Conservation (phyloP, 2,329 filamentous ascomycete species). For the Fusarium domesticum region DNA sequence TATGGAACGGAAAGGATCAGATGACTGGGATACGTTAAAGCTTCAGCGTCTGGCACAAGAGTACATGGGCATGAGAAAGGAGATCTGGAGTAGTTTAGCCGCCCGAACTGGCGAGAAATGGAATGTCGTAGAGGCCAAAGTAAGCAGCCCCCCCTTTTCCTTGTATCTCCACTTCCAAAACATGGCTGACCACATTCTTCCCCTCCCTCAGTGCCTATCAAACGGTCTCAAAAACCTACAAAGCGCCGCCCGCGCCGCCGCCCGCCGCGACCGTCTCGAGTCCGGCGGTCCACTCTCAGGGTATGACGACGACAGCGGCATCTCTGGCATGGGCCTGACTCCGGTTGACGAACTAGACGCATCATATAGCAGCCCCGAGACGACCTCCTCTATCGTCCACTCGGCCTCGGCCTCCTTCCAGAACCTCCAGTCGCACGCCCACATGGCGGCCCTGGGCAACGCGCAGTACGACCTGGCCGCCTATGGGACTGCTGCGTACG, state of each 20-base stretch:
- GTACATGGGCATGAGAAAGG: conserved; percentile 75
- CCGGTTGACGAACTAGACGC: conserved; percentile 58
- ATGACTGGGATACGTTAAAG: conserved; percentile 76
- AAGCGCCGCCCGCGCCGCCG: conserved; percentile 62
- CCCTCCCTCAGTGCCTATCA: conserved; percentile 67
- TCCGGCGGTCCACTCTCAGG: conserved; percentile 38
- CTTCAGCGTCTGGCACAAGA: conserved; percentile 71
- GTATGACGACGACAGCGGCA: conserved; percentile 69
- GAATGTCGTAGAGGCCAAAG: conserved; percentile 65
- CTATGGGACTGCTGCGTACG: conserved; percentile 24
- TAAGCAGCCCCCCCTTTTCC: conserved; percentile 35
- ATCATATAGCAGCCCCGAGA: conserved; percentile 55
- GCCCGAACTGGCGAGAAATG: conserved; percentile 77
- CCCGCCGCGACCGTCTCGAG: conserved; percentile 62
- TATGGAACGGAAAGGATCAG: conserved; percentile 69
- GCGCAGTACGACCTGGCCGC: conserved; percentile 26
- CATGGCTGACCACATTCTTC: neutral
- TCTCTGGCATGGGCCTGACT: conserved; percentile 59
- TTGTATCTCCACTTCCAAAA: neutral
- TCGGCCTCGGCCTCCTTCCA: conserved; percentile 35
- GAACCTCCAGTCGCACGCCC: conserved; percentile 26
- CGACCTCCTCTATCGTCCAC: conserved; percentile 43
- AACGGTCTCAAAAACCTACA: conserved; percentile 79
- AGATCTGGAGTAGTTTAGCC: conserved; percentile 78
- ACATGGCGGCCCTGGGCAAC: conserved; percentile 14